Evolutionary conservation across 2,329 filamentous ascomycete species (phyloP), one percentile per base, ranked within the genome.

Genomic region (Lecanoromycetidae sp.): DNA sequence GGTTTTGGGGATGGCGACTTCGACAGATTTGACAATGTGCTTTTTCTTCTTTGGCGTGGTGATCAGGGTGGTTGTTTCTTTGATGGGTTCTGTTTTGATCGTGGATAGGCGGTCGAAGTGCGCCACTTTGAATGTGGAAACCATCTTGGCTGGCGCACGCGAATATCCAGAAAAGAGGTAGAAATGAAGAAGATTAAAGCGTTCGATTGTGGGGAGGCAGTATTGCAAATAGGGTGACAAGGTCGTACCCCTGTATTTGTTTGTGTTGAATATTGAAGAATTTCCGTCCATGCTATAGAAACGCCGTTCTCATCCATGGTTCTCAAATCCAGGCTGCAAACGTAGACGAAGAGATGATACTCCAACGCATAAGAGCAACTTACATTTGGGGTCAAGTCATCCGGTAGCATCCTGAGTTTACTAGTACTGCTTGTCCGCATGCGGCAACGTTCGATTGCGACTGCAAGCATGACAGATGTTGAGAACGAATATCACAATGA

Each of bases 21-120:
- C 49, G 27, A 41, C 60, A n/a, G 43, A 37, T 3, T 30, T 29
- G 22, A 36, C 15, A 19, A 33, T 35, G 15, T 33, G 22, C 12
- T 48, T 38, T 20, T 40, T 51, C 35, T 25, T 44, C 15, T 26
- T 25, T 19, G 38, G 10, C 4, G 27, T 35, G n/a, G 42, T 32
- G 12, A 32, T 34, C 6, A 39, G n/a, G 17, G 25, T 37, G 25
- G 22, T 39, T 25, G 39, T 44, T 17, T 22, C 34, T 6, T 33
- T 37, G 35, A 48, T 44, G 22, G 19, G 22, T 23, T 25, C 30
- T 20, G 22, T 20, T 34, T 39, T 33, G 7, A 26, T 45, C 29
- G 33, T 32, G 17, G 38, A 43, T 13, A 33, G 34, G 33, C 39
- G 25, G 26, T 44, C 45, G 22, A 35, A 17, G 23, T 26, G 30